Evolutionary conservation across 2,329 filamentous ascomycete genomes (phyloP).

Genomic region (Fusarium sp.): DNA sequence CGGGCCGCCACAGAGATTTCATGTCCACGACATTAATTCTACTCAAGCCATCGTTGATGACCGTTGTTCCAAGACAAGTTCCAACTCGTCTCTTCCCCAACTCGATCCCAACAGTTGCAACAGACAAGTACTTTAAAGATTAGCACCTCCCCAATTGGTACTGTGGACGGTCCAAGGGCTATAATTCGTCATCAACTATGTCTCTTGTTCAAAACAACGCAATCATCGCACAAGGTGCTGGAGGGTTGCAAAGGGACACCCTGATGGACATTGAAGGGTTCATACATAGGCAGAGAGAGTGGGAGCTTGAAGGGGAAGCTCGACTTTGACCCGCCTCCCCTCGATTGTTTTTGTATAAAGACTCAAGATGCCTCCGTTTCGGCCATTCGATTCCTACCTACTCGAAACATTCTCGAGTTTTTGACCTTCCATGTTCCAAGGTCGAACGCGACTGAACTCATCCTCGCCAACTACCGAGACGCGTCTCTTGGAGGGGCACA

Average conservation of each 20-base stretch:
- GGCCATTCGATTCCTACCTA: not conserved
- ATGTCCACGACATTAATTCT: not conserved
- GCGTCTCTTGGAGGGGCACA: not conserved
- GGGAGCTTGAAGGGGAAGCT: not conserved
- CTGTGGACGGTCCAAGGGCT: not conserved
- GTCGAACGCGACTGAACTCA: not conserved
- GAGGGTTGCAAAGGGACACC: slow-evolving; percentile 3
- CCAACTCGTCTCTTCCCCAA: not conserved
- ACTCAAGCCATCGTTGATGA: not conserved
- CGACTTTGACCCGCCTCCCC: slow-evolving; percentile 12
- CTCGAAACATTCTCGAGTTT: not conserved
- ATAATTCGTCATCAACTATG: not conserved
- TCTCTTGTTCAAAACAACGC: not conserved
- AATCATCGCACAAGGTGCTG: not conserved
- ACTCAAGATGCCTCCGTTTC: not conserved
- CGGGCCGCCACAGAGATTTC: not conserved
- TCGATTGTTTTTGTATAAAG: slow-evolving; percentile 14
- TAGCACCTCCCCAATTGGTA: not conserved
- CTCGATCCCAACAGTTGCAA: not conserved
- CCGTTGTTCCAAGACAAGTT: not conserved
- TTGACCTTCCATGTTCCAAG: not conserved
- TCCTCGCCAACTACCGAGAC: not conserved
- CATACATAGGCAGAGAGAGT: not conserved
- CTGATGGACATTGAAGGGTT: slow-evolving; percentile 20
- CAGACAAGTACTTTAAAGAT: not conserved